Base-by-base conservation (phyloP, 2,329 filamentous ascomycete genomes). In the Kalmusia sp. region DNA sequence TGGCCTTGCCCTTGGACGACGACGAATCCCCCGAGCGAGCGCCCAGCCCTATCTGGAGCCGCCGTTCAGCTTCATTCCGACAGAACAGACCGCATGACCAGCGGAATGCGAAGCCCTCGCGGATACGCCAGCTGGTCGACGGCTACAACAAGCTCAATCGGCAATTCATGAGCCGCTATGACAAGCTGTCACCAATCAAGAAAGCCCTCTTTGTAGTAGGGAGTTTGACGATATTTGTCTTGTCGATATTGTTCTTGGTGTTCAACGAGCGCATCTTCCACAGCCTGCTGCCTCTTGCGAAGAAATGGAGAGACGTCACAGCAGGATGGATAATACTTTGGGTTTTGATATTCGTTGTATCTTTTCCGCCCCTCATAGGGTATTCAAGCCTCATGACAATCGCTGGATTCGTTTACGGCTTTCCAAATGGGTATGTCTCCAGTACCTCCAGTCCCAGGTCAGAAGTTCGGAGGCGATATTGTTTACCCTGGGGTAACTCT, bases 281-380 rank as follows among this genome's bases (percentile, higher is more conserved):
- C 28, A 86, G 83, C 74, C 80, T 98, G 49, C 84, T 82, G 11
- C 91, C 92, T 6, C 75, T 87, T 11, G 91, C 93, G 19, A 82
- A 87, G 71, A 83, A 84, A 59, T 97, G 92, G 92, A 86, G 91
- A 67, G 82, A 85, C 25, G 78, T 92, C 4, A 83, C 80, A 1
- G 87, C 83, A 47, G 93, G 92, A 37, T 90, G 87, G 80, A 74
- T 87, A 55, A 84, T 97, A 44, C 80, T 95, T 33, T 96, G 92
- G 85, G 72, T 84, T 27, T 78, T 91, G 63, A 88, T 90, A 30
- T 92, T 93, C 71, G 70, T 84, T 34, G 89, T 92, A 14, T 91
- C 88, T 2, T 96, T 96, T 73, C 93, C 93, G 17, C 93, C 93
- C 2, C 75, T 96, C 64, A 88, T 97, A 58, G 93, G 93, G 12